phyloP scores from a whole-genome alignment of 306 rosid species.

The Trichosanthes truncata region DNA sequence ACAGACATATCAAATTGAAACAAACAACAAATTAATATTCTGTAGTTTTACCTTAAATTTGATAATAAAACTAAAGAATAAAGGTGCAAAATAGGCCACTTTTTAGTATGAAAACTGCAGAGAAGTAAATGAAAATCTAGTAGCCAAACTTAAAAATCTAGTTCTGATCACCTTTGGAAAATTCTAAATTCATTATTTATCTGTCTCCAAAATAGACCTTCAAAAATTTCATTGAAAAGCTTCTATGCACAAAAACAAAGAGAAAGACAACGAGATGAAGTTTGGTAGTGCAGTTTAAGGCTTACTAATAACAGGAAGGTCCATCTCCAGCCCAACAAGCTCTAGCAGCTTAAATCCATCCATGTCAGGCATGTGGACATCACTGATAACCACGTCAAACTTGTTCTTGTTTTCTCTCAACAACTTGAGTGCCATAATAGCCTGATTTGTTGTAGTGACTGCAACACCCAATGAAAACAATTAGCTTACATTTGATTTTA shows the following conservation, averaged over 20 bases:
- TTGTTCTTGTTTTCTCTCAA: conserved; percentile 74
- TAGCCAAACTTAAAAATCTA: neutral
- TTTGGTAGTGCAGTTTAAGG: neutral
- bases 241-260: neutral
- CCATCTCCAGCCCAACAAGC: conserved; percentile 97
- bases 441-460: conserved; percentile 85
- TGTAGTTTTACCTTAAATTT: neutral
- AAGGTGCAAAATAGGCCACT: neutral
- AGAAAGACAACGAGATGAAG: conserved; percentile 3
- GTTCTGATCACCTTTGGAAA: neutral
- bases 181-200: neutral
- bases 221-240: neutral
- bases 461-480: conserved; percentile 27
- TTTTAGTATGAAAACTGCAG: neutral
- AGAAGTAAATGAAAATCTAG: neutral
- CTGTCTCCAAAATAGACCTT: neutral
- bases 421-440: conserved; percentile 58
- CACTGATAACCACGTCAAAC: conserved; percentile 93
- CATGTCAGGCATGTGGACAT: conserved; percentile 99
- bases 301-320: conserved; percentile 97
- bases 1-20: conserved; percentile 2
- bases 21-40: conserved; percentile 2
- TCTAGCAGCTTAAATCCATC: conserved; percentile 98
- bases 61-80: neutral
- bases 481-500: neutral